These are phyloP conservation scores for Moricandia arvensis DNA, from an alignment of 345 rosid species.

Conservation along the genomic window DNA sequence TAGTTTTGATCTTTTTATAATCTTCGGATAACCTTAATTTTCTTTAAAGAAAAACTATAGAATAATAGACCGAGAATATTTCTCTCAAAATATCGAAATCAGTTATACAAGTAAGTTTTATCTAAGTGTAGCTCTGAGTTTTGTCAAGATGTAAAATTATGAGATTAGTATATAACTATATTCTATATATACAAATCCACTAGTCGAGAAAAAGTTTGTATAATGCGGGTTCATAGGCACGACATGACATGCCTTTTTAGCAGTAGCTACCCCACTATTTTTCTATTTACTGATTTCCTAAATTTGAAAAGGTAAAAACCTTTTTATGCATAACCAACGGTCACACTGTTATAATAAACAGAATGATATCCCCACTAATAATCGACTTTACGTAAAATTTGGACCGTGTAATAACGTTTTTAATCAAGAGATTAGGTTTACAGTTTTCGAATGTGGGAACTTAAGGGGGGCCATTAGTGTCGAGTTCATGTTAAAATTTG, in stretches of 20 bases:
- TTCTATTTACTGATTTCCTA: conserved; percentile 15
- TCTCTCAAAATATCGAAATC: neutral
- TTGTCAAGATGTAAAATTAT: neutral
- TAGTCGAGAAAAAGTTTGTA: conserved; percentile 6
- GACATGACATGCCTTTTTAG: conserved; percentile 23
- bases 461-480: conserved; percentile 25
- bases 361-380: neutral
- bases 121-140: neutral
- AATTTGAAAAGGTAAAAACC: conserved; percentile 27
- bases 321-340: conserved; percentile 26
- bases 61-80: neutral
- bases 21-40: too few species aligned
- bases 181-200: conserved; percentile 10
- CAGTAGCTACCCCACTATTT: conserved; percentile 24
- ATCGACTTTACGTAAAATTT: conserved; percentile 12
- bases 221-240: conserved; percentile 34
- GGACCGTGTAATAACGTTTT: conserved; percentile 9
- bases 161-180: neutral
- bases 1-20: too few species aligned
- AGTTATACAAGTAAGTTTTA: neutral
- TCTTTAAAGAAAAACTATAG: neutral
- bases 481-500: neutral
- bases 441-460: neutral
- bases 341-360: neutral
- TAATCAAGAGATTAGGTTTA: conserved; percentile 4